These are phyloP conservation scores for Xylariaceae sp. DNA, from an alignment of 2,329 filamentous ascomycete species.

Conservation along the genomic window DNA sequence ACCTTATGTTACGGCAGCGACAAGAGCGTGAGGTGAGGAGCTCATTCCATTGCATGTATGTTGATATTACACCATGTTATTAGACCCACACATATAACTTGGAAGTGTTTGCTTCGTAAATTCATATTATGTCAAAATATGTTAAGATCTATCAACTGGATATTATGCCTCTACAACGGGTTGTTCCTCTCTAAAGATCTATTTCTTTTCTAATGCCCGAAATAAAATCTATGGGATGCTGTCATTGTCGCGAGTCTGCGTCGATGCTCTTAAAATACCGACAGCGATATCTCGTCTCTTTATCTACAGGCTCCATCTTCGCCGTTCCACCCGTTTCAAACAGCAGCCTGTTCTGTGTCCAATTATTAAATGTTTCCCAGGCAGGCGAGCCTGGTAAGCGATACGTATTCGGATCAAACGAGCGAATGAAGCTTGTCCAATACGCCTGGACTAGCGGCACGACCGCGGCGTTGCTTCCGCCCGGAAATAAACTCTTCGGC, in stretches of 20 bases:
- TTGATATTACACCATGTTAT: too few species aligned
- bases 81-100: too few species aligned
- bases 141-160: too few species aligned
- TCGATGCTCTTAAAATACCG: slow-evolving; percentile 54
- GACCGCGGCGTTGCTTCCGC: slow-evolving; percentile 57
- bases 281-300: slow-evolving; percentile 47
- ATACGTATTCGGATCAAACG: slow-evolving; percentile 63
- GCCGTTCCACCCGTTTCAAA: slow-evolving; percentile 46
- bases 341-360: slow-evolving; percentile 42
- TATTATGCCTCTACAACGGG: too few species aligned
- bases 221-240: too few species aligned
- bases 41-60: too few species aligned
- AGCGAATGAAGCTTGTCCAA: slow-evolving; percentile 73
- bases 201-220: too few species aligned
- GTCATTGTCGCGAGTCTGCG: slow-evolving; percentile 47
- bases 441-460: slow-evolving; percentile 68
- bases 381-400: slow-evolving; percentile 25
- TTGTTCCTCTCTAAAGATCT: too few species aligned
- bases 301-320: slow-evolving; percentile 48
- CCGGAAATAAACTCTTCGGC: slow-evolving; percentile 58
- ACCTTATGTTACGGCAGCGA: too few species aligned
- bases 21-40: too few species aligned
- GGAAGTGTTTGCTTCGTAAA: too few species aligned
- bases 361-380: slow-evolving; percentile 31
- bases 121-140: too few species aligned